phyloP scores from a whole-genome alignment of 2,329 filamentous ascomycete genomes.

The Colletotrichum kahawae region DNA sequence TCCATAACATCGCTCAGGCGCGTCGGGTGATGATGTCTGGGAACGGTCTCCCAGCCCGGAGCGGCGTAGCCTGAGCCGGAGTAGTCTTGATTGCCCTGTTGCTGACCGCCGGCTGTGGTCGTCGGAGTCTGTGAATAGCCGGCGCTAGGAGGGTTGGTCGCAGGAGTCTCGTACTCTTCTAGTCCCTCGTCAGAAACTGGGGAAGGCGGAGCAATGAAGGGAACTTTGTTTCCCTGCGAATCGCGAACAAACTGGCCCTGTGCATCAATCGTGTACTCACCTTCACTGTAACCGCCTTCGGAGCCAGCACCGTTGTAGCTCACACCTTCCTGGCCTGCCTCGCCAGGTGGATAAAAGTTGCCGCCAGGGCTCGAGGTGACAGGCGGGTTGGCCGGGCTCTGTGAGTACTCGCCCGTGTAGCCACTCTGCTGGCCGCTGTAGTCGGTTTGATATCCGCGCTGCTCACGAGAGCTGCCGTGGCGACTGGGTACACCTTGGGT shows the following conservation, averaged over 20 bases:
- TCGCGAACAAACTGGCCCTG: constrained; percentile 67
- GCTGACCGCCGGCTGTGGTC: constrained; percentile 38
- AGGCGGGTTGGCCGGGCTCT: constrained; percentile 48
- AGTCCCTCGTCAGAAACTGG: constrained; percentile 54
- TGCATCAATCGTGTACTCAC: constrained; percentile 72
- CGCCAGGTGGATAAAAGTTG: constrained; percentile 25
- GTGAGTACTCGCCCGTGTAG: constrained; percentile 42
- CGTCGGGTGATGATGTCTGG: constrained; percentile 85
- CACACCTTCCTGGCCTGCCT: constrained; percentile 10
- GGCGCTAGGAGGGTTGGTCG: constrained; percentile 42
- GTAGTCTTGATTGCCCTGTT: constrained; percentile 58
- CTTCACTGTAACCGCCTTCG: constrained; percentile 70
- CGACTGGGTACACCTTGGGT: constrained; percentile 70
- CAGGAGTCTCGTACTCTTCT: constrained; percentile 64
- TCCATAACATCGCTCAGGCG: constrained; percentile 87
- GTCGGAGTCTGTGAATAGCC: constrained; percentile 32
- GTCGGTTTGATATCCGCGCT: constrained; percentile 29
- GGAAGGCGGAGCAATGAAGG: constrained; percentile 51
- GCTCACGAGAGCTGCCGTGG: constrained; percentile 49
- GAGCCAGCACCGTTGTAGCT: constrained; percentile 40
- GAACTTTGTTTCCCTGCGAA: constrained; percentile 63
- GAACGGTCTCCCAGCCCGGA: constrained; percentile 77
- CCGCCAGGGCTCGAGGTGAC: constrained; percentile 32
- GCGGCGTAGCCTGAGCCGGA: constrained; percentile 69
- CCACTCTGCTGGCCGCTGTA: constrained; percentile 30